Conservation (phyloP, 768 basidiomycete genomes). For the Holtermannia corniformis region DNA sequence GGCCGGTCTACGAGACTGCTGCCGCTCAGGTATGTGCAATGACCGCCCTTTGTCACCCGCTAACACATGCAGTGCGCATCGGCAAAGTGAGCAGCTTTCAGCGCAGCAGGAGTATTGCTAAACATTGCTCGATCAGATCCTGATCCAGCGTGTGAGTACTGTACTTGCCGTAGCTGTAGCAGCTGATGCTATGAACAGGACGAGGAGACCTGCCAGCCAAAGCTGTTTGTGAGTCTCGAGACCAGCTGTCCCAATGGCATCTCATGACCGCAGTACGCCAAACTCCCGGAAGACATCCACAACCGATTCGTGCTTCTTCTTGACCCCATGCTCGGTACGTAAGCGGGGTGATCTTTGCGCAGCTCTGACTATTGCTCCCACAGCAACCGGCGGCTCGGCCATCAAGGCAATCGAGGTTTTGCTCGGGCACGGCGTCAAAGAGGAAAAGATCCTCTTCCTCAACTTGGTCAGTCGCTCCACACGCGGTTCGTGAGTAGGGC, state of each 20-base stretch:
- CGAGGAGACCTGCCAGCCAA: constrained; percentile 85
- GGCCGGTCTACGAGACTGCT: constrained; percentile 88
- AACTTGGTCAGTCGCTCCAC: constrained; percentile 56
- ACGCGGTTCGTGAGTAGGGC: background rate
- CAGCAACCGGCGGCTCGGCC: constrained; percentile 92
- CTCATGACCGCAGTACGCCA: constrained; percentile 30
- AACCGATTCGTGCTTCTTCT: constrained; percentile 83
- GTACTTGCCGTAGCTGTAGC: background rate
- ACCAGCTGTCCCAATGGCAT: constrained; percentile 63
- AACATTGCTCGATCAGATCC: constrained; percentile 52
- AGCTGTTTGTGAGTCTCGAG: constrained; percentile 55
- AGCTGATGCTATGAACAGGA: constrained; percentile 49
- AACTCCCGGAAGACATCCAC: constrained; percentile 91
- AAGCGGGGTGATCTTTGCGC: background rate
- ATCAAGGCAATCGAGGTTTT: constrained; percentile 96
- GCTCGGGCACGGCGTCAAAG: constrained; percentile 80
- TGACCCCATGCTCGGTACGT: constrained; percentile 91
- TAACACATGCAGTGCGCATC: constrained; percentile 51
- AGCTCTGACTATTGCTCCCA: background rate
- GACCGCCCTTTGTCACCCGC: too few species aligned
- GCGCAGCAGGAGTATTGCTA: too few species aligned
- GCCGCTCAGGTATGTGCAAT: constrained; percentile 58
- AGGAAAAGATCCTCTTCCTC: constrained; percentile 89
- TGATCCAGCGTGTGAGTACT: constrained; percentile 78
- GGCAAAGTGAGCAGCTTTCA: constrained; percentile 53